These are phyloP conservation scores for Stephanocyclus meneghinianus DNA, from an alignment of 352 stramenopile species.

Conservation along the genomic window DNA sequence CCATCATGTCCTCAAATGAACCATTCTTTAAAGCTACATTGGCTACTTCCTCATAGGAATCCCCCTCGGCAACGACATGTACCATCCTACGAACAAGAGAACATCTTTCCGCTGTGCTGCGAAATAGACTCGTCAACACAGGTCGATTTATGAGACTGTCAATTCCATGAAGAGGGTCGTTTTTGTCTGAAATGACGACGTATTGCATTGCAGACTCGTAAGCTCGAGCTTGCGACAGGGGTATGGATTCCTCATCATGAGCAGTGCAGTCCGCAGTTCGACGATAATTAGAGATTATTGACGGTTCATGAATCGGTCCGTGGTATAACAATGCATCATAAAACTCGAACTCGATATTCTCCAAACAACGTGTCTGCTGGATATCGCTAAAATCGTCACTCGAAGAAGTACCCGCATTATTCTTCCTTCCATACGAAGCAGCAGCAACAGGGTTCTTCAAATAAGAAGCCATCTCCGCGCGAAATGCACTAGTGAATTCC, in stretches of 20 bases:
- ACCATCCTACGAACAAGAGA: slow-evolving; percentile 67
- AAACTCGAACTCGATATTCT: slow-evolving; percentile 31
- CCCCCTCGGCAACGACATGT: slow-evolving; percentile 53
- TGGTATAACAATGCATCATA: slow-evolving; percentile 30
- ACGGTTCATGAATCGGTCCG: slow-evolving; percentile 25
- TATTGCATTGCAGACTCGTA: slow-evolving; percentile 80
- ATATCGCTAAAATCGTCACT: neutral
- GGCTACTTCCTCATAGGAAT: slow-evolving; percentile 50
- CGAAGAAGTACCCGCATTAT: slow-evolving; percentile 28
- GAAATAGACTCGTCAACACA: slow-evolving; percentile 21
- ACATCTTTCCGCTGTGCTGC: slow-evolving; percentile 58
- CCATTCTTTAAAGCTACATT: slow-evolving; percentile 49
- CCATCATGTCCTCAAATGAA: slow-evolving; percentile 65
- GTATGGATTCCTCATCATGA: slow-evolving; percentile 14
- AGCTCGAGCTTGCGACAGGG: slow-evolving; percentile 23
- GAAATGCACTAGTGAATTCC: slow-evolving; percentile 67
- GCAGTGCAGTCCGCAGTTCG: neutral
- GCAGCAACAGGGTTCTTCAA: slow-evolving; percentile 1
- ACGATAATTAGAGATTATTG: neutral
- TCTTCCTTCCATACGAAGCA: too few species aligned
- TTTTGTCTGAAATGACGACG: slow-evolving; percentile 31
- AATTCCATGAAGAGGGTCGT: neutral
- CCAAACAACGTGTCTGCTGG: neutral
- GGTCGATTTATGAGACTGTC: neutral
- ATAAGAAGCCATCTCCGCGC: slow-evolving; percentile 38